Conservation (phyloP, 2,329 filamentous ascomycete genomes). For the Colletotrichum sp. region DNA sequence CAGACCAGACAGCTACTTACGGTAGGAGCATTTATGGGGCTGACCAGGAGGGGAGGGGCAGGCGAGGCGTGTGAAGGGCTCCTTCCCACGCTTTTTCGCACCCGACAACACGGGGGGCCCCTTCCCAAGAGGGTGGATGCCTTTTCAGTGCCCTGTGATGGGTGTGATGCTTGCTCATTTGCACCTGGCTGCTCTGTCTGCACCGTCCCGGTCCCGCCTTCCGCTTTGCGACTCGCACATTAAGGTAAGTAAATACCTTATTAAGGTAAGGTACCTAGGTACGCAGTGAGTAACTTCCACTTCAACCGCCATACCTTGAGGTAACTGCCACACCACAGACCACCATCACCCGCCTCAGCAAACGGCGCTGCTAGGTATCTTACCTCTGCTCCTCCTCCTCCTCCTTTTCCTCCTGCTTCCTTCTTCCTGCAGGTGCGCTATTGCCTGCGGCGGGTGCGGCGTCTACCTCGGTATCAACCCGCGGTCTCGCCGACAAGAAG, state of each 20-base stretch:
- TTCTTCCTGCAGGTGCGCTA: background rate
- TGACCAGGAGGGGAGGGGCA: conserved; percentile 15
- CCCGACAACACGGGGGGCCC: conserved; percentile 3
- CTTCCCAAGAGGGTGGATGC: background rate
- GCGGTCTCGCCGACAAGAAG: background rate
- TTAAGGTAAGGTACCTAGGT: background rate
- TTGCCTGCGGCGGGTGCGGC: background rate
- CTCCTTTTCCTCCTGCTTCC: background rate
- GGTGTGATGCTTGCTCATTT: background rate
- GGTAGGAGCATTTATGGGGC: conserved; percentile 19
- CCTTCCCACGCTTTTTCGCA: background rate
- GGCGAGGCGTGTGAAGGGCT: background rate
- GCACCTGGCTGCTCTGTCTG: background rate
- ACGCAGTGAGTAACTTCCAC: background rate
- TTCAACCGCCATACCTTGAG: background rate
- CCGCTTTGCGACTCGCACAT: background rate
- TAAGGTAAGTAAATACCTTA: background rate
- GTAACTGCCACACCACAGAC: background rate
- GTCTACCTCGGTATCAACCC: background rate
- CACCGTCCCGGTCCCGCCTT: background rate
- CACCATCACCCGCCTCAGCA: background rate
- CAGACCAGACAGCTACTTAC: conserved; percentile 8
- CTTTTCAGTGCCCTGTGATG: background rate
- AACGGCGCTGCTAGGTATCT: background rate
- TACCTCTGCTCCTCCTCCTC: background rate